A percentile compares a stretch with the other conserved stretches of the same genome.
Conservation (phyloP, 2,329 filamentous ascomycete genomes). For the Epichloe gansuensis region DNA sequence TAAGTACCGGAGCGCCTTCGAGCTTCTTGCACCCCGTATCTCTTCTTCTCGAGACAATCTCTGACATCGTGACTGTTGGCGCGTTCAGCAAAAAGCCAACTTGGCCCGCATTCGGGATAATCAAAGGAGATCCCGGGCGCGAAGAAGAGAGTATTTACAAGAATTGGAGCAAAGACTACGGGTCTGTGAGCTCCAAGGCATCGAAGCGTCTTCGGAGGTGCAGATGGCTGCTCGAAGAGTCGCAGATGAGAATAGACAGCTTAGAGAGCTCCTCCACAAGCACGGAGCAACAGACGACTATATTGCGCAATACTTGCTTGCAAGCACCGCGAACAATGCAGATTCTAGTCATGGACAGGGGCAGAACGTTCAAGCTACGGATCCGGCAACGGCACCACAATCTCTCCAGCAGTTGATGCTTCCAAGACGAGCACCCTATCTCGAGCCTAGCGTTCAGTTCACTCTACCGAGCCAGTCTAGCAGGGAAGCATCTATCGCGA, state of each 20-base stretch:
- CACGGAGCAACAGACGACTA: conserved; percentile 45
- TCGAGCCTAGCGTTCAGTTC: conserved; percentile 17
- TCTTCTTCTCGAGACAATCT: not conserved
- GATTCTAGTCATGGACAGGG: conserved; percentile 8
- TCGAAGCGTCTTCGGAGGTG: conserved; percentile 59
- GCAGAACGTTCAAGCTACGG: conserved; percentile 11
- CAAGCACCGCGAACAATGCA: conserved; percentile 6
- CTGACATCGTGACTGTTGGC: not conserved
- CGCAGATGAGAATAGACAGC: conserved; percentile 54
- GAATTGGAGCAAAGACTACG: conserved; percentile 53
- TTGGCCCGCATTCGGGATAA: conserved; percentile 58
- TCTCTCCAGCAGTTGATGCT: conserved; percentile 26
- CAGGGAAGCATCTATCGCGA: conserved; percentile 21
- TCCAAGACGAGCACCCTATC: conserved; percentile 21
- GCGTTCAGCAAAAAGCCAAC: conserved; percentile 25
- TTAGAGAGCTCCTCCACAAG: conserved; percentile 46
- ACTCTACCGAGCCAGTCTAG: conserved; percentile 19
- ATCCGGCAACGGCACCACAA: conserved; percentile 17
- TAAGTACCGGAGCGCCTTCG: conserved; percentile 6
- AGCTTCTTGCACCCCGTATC: not conserved
- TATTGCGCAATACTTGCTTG: conserved; percentile 32
- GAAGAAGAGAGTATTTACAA: conserved; percentile 60
- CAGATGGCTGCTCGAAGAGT: conserved; percentile 58
- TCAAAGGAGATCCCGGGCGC: conserved; percentile 62
- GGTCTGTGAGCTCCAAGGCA: conserved; percentile 50